A percentile compares a stretch with the other conserved stretches of the same genome.
phyloP scores from a whole-genome alignment of 192 early-diverging fungal genomes.

The Coemansia sp. region DNA sequence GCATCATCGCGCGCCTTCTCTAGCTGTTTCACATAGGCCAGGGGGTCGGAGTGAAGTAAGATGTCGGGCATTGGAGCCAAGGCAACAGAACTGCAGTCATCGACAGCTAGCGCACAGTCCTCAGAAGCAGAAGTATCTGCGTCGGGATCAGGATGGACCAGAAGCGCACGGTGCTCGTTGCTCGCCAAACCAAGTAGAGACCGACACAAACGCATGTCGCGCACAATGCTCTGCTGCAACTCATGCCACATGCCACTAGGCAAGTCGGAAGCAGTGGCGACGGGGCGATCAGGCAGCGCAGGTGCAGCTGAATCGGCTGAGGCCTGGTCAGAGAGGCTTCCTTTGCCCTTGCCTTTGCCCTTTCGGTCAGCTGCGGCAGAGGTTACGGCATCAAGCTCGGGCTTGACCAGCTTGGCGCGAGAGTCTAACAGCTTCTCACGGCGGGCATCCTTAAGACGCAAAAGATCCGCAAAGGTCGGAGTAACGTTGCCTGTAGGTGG shows the following conservation, averaged over 20 bases:
- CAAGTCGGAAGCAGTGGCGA: neutral
- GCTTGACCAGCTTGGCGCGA: slow-evolving; percentile 16
- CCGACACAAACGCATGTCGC: slow-evolving; percentile 20
- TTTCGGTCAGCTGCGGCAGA: slow-evolving; percentile 10
- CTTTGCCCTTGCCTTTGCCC: slow-evolving; percentile 30
- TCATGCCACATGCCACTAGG: slow-evolving; percentile 9
- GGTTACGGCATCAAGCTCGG: neutral
- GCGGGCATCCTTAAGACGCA: slow-evolving; percentile 44
- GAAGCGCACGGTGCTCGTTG: neutral
- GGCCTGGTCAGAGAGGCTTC: neutral
- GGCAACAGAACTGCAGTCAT: neutral
- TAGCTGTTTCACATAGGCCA: slow-evolving; percentile 21
- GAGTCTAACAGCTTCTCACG: slow-evolving; percentile 46
- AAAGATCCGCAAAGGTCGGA: slow-evolving; percentile 43
- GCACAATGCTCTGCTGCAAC: slow-evolving; percentile 26
- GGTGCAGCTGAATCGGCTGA: neutral
- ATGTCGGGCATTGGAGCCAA: slow-evolving; percentile 34
- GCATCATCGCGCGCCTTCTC: slow-evolving; percentile 10
- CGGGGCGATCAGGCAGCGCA: neutral
- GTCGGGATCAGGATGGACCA: neutral
- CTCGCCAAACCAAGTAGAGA: slow-evolving; percentile 11
- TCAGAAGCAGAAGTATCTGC: neutral
- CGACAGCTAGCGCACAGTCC: neutral
- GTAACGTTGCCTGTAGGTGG: neutral
- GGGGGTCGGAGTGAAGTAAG: slow-evolving; percentile 29